These are phyloP conservation scores for Escovopsis sp. DNA, from an alignment of 2,329 filamentous ascomycete genomes.

Conservation along the genomic window DNA sequence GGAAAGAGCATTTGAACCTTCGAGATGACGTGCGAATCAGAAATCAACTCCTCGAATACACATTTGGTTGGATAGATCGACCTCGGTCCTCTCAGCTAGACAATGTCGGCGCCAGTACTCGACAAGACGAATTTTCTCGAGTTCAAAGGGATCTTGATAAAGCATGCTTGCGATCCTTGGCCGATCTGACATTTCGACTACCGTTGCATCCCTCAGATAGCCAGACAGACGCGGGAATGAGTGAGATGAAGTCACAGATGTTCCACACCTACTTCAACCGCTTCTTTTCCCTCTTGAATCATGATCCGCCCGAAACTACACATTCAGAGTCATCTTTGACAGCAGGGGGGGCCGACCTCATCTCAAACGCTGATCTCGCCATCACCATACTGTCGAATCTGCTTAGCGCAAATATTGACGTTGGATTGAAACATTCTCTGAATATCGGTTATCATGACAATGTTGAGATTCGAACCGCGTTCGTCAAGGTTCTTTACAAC, in stretches of 20 bases:
- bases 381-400: conserved; percentile 56
- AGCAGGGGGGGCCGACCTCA: conserved; percentile 34
- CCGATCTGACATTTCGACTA: conserved; percentile 50
- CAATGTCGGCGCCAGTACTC: conserved; percentile 22
- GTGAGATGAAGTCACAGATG: conserved; percentile 55
- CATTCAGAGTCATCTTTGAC: conserved; percentile 16
- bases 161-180: conserved; percentile 49
- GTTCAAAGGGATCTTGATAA: conserved; percentile 52
- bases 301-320: conserved; percentile 32
- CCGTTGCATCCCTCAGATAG: conserved; percentile 52
- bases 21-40: conserved; percentile 54
- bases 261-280: conserved; percentile 59
- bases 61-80: conserved; percentile 54
- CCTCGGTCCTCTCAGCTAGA: conserved; percentile 38
- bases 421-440: conserved; percentile 54
- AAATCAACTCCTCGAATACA: conserved; percentile 53
- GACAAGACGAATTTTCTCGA: conserved; percentile 41
- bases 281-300: conserved; percentile 50
- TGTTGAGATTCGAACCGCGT: conserved; percentile 53
- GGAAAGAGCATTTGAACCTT: conserved; percentile 54
- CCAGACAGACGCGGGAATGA: conserved; percentile 50
- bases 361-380: conserved; percentile 44
- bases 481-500: conserved; percentile 56
- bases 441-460: conserved; percentile 59
- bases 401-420: conserved; percentile 56